These are phyloP conservation scores for Cyclotella cryptica DNA, from an alignment of 108 stramenopile species.

Conservation along the genomic window DNA sequence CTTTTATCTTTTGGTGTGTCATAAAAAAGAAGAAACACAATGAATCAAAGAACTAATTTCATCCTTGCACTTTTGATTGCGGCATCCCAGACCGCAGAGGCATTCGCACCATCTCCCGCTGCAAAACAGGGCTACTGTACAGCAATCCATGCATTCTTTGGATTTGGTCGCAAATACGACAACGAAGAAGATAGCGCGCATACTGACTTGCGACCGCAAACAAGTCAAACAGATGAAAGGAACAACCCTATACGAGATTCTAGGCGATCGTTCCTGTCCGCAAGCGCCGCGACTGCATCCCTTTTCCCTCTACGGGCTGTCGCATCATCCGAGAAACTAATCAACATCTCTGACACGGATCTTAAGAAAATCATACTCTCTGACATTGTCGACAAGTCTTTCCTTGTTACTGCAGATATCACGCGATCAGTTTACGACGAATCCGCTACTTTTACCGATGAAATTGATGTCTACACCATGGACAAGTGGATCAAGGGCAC, in stretches of 20 bases:
- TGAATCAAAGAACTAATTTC: neutral
- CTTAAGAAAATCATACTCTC: slow-evolving; percentile 61
- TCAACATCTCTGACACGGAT: slow-evolving; percentile 64
- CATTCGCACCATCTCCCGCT: slow-evolving; percentile 1
- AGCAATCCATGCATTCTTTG: slow-evolving; percentile 3
- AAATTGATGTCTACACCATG: slow-evolving; percentile 88
- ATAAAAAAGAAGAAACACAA: neutral
- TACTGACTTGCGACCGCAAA: neutral
- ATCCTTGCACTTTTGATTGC: neutral
- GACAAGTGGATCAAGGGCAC: slow-evolving; percentile 89
- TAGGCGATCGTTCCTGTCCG: slow-evolving; percentile 40
- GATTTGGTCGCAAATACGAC: neutral
- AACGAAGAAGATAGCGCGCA: neutral
- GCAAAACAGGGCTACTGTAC: neutral
- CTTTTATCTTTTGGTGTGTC: neutral
- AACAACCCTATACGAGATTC: slow-evolving; percentile 8
- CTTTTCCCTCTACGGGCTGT: slow-evolving; percentile 31
- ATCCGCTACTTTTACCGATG: slow-evolving; percentile 83
- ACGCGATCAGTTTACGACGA: slow-evolving; percentile 86
- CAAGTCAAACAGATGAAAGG: neutral
- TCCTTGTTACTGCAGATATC: slow-evolving; percentile 77
- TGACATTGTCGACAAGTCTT: slow-evolving; percentile 75
- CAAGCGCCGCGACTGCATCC: slow-evolving; percentile 35
- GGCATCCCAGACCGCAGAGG: neutral
- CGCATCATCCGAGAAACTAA: slow-evolving; percentile 40